Evolutionary conservation across 2,329 filamentous ascomycete genomes (phyloP), one percentile per base, ranked within the genome.

Genomic region (Teratosphaeriaceae sp.): DNA sequence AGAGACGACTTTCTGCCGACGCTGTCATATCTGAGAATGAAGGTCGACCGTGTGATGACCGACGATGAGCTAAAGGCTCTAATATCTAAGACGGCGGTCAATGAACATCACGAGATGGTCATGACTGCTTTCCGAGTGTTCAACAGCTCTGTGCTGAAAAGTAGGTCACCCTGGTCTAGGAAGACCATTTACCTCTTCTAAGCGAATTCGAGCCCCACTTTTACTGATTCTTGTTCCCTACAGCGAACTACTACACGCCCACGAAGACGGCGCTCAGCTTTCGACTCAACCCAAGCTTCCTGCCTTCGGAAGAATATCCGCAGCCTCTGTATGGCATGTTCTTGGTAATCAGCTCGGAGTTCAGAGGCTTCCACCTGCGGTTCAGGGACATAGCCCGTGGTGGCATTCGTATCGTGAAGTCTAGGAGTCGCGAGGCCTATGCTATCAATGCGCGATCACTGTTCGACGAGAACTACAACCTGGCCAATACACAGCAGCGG

Each of bases 221-320:
- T n/a, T n/a, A n/a, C n/a, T n/a, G n/a, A n/a, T n/a, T n/a, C n/a
- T n/a, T n/a, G n/a, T n/a, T n/a, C n/a, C n/a, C n/a, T n/a, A n/a
- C n/a, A n/a, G n/a, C 92, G 56, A 98, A 98, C 73, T 85, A 84
- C 67, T 96, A 94, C 74, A 98, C 92, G 1, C 92, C 92, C 0
- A 98, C 92, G 51, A 98, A 98, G 76, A 90, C 98, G 29, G 92
- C 92, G 8, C 77, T 98, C 55, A 95, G 88, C 71, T 98, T 98
- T 80, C 85, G 92, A 42, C 72, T 98, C 48, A 84, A 96, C 61
- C 87, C 88, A 5, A 76, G 71, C 31, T 98, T 98, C 77, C 73
- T 98, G 27, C 92, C 92, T 3, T 76, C 84, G 48, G 81, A 89
- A 41, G 92, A 98, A 67, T 98, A 98, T 65, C 87, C 92, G 34